Evolutionary conservation across 2,329 filamentous ascomycete genomes (phyloP).

Genomic region (Alternaria viburni): DNA sequence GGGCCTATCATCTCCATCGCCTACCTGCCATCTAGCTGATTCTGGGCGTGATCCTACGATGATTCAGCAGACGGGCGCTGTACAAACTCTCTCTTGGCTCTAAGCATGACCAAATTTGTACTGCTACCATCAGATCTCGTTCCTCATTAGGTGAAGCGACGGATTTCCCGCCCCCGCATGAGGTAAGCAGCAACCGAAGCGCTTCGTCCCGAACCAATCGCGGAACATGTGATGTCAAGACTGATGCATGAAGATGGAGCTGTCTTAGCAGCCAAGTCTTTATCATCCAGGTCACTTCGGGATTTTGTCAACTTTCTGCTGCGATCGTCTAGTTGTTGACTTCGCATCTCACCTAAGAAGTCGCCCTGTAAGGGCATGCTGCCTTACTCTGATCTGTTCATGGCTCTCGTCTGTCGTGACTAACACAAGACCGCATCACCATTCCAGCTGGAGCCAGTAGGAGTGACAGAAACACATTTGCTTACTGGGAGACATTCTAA

Average conservation of each 20-base stretch:
- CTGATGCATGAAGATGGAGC: not conserved
- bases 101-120: not conserved
- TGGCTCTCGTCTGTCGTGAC: not conserved
- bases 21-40: not conserved
- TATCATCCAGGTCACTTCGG: not conserved
- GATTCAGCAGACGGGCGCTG: not conserved
- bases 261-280: not conserved
- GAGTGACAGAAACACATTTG: not conserved
- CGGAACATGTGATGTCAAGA: not conserved
- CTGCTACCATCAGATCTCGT: not conserved
- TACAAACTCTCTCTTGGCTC: not conserved
- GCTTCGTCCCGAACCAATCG: not conserved
- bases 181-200: not conserved
- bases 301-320: not conserved
- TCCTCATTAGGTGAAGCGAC: not conserved
- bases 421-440: not conserved
- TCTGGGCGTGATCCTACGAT: not conserved
- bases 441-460: not conserved
- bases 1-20: not conserved
- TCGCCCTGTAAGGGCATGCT: not conserved
- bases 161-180: not conserved
- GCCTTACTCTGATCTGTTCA: not conserved
- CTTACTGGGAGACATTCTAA: not conserved
- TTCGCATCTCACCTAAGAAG: not conserved
- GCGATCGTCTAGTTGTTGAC: not conserved